phyloP scores from a whole-genome alignment of 1,284 basidiomycete species.

The Cryptococcus sp. region DNA sequence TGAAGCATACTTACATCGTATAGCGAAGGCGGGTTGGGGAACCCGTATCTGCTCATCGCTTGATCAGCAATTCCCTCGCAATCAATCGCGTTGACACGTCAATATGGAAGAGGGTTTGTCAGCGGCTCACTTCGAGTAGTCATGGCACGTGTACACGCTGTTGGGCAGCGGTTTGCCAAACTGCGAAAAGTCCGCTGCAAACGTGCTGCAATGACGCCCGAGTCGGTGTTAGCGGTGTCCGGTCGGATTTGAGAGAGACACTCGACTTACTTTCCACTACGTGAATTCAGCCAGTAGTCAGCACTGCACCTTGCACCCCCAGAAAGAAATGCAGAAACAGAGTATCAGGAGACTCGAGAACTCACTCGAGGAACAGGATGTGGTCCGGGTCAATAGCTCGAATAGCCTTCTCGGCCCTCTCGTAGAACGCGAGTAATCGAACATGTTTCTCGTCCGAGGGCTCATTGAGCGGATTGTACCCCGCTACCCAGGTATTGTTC shows the following conservation, averaged over 20 bases:
- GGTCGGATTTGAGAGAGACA: background rate
- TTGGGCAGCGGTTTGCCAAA: constrained; percentile 66
- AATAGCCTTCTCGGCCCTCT: constrained; percentile 65
- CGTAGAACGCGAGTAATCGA: constrained; percentile 64
- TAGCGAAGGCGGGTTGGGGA: constrained; percentile 64
- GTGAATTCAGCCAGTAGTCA: background rate
- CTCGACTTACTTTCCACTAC: background rate
- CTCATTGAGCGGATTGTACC: constrained; percentile 76
- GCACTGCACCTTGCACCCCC: too few relatives aligned
- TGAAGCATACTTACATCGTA: constrained; percentile 32
- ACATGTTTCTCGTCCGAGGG: constrained; percentile 61
- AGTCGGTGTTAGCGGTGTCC: background rate
- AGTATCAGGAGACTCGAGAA: background rate
- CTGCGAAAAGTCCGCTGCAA: constrained; percentile 69
- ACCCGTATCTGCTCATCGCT: constrained; percentile 57
- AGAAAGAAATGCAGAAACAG: too few relatives aligned
- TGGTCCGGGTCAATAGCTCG: constrained; percentile 66
- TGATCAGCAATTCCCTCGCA: background rate
- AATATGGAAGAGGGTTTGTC: background rate
- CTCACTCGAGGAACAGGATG: constrained; percentile 53
- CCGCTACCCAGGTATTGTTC: constrained; percentile 63
- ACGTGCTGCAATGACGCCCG: constrained; percentile 59
- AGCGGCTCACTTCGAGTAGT: constrained; percentile 58
- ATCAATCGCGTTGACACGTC: background rate
- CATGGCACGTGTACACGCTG: constrained; percentile 73